Base-by-base conservation (phyloP, 2,329 filamentous ascomycete species). In the Calonectria multiphialidica region DNA sequence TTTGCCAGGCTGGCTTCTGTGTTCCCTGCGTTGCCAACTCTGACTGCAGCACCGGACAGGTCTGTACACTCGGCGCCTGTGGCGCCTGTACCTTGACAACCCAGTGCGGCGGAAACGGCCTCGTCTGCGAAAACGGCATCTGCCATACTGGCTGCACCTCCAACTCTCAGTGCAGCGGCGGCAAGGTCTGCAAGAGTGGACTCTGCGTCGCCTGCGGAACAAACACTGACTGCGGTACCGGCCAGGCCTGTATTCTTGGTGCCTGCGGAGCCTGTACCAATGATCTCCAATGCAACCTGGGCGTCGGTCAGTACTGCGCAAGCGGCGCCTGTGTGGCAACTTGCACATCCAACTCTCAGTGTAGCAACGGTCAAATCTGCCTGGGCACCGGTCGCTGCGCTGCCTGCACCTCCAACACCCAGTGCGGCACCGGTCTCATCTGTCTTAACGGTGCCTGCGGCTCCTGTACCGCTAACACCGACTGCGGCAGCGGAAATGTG, bases 281-380 rank as follows among this genome's bases (percentile, higher is more conserved):
- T n/a, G 68, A 71, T 23, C 13, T 55, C 4, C 55, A 73, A 13
- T 72, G 68, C 55, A 57, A 66, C 42, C 23, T 59, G 18, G 64
- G 50, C 21, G 5, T 59, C 40, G 72, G 72, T 3, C 71, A 74
- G 42, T 67, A 74, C 49, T 75, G 73, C 40, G 23, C 37, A 21
- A 71, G 18, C 55, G 63, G 68, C 35, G 62, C 63, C 35, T 72
- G 71, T 30, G 55, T 49, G 16, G 44, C 63, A 13, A 63, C 37
- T 2, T 71, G 68, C 62, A 40, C 63, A 16, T 28, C 65, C 69
- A 73, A 68, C 53, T 59, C 68, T 0, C 35, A 69, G 9, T 75
- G 74, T 42, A 21, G 47, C 63, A 64, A n/a, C 15, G 69, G 69
- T 21, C 66, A 72, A n/a, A 65, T 71, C 30, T 75, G 74, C 44